phyloP scores from a whole-genome alignment of 2,329 filamentous ascomycete species.

The Pseudopithomyces maydicus region DNA sequence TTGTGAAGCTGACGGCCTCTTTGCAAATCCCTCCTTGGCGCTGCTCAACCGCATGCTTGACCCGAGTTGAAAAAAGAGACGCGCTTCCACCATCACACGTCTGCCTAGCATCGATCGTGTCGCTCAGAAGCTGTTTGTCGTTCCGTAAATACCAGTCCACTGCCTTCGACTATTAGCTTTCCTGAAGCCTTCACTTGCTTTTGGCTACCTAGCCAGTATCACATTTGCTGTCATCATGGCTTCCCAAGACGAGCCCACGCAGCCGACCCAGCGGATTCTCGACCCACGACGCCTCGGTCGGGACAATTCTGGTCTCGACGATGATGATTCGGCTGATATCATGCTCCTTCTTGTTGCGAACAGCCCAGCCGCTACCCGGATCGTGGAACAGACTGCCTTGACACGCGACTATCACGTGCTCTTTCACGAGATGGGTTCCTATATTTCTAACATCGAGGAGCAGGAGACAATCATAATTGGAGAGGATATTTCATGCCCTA shows the following conservation, averaged over 20 bases:
- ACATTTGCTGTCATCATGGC: conserved; percentile 17
- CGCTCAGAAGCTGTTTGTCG: too few species aligned
- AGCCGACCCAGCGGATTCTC: conserved; percentile 75
- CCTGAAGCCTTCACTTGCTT: too few species aligned
- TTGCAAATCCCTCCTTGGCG: background rate
- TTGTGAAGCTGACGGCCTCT: background rate
- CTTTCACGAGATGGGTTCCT: conserved; percentile 42
- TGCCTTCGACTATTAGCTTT: too few species aligned
- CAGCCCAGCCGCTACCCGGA: conserved; percentile 71
- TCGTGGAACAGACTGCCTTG: conserved; percentile 65
- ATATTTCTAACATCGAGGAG: conserved; percentile 46
- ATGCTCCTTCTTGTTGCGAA: conserved; percentile 85
- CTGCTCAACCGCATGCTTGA: too few species aligned
- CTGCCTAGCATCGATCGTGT: background rate
- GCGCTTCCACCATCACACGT: background rate
- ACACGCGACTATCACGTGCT: conserved; percentile 65
- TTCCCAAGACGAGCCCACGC: conserved; percentile 51
- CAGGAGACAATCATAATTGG: conserved; percentile 58
- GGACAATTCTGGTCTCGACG: conserved; percentile 80
- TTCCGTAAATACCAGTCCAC: too few species aligned
- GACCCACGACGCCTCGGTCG: conserved; percentile 80
- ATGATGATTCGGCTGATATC: conserved; percentile 85
- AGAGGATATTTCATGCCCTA: background rate
- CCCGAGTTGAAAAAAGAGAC: too few species aligned
- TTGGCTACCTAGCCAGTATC: too few species aligned